These are phyloP conservation scores for Suillus plorans DNA, from an alignment of 768 basidiomycete genomes.

Conservation along the genomic window DNA sequence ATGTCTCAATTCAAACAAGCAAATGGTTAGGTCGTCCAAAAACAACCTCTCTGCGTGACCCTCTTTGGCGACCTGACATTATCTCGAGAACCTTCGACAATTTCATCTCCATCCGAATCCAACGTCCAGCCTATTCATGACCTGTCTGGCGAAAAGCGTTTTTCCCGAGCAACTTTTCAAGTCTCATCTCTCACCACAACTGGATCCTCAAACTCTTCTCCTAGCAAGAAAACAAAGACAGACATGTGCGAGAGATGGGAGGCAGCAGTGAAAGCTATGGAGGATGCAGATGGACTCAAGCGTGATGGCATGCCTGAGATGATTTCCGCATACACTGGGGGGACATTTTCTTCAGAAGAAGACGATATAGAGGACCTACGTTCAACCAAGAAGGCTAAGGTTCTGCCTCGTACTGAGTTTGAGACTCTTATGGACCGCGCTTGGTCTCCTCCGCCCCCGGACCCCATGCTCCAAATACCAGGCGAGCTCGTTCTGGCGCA, in stretches of 20 bases:
- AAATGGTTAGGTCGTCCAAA: constrained; percentile 22
- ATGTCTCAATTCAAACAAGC: not conserved
- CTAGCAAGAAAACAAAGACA: constrained; percentile 39
- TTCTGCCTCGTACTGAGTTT: not conserved
- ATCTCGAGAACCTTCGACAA: constrained; percentile 23
- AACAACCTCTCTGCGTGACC: constrained; percentile 27
- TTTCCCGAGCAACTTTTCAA: constrained; percentile 39
- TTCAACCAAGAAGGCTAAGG: constrained; percentile 26
- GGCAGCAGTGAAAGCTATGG: constrained; percentile 46
- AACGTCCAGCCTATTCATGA: constrained; percentile 43
- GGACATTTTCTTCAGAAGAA: constrained; percentile 14
- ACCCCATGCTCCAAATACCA: constrained; percentile 55
- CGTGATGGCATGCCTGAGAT: constrained; percentile 51
- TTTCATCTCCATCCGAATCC: constrained; percentile 33
- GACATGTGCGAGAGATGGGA: constrained; percentile 44
- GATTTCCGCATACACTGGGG: constrained; percentile 25
- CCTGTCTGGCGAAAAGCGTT: constrained; percentile 39
- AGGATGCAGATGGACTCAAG: constrained; percentile 41
- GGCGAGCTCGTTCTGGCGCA: constrained; percentile 66
- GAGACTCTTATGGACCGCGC: constrained; percentile 12
- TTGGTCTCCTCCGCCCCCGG: constrained; percentile 45
- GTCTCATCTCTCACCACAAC: constrained; percentile 10
- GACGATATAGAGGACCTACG: not conserved
- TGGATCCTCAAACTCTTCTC: constrained; percentile 29
- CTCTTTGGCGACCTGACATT: constrained; percentile 32